These are phyloP conservation scores for Ophiostoma triangulosporum DNA, from an alignment of 2,329 filamentous ascomycete species.

Conservation along the genomic window DNA sequence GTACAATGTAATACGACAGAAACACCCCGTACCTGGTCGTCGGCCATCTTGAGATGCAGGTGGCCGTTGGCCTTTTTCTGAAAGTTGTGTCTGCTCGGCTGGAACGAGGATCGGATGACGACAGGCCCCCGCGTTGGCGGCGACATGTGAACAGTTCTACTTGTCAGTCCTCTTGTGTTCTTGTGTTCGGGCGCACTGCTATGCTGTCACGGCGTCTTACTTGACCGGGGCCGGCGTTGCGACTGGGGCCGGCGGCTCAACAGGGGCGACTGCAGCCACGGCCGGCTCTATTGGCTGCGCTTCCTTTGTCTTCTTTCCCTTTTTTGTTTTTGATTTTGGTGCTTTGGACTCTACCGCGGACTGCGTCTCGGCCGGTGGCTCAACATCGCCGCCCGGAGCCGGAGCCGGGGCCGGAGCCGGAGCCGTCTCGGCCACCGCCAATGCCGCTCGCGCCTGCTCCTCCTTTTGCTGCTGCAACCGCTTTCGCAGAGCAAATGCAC, in stretches of 20 bases:
- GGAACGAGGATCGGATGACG: conserved; percentile 32
- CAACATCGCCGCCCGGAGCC: not conserved
- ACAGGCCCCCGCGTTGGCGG: conserved; percentile 2
- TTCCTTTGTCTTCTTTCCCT: not conserved
- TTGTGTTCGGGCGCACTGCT: not conserved
- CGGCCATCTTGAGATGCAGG: conserved; percentile 29
- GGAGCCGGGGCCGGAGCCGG: not conserved
- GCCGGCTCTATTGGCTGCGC: not conserved
- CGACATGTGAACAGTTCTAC: not conserved
- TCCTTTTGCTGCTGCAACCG: conserved; percentile 21
- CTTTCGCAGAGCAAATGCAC: conserved; percentile 31
- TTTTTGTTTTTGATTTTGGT: not conserved
- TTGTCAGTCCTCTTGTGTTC: not conserved
- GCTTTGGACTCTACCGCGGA: not conserved
- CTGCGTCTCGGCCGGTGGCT: not conserved
- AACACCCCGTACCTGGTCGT: conserved; percentile 32
- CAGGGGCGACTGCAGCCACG: not conserved
- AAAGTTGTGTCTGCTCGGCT: conserved; percentile 30
- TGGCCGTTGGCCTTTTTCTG: conserved; percentile 25
- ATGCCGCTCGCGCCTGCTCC: not conserved
- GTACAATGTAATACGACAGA: not conserved
- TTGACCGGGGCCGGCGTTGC: not conserved
- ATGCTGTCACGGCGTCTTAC: not conserved
- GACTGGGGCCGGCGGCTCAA: not conserved
- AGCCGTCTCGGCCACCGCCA: not conserved